Percentiles rank a stretch among this genome's conserved stretches.
Evolutionary conservation across 371 early-diverging fungal genomes (phyloP).

Genomic region (Dichotomocladium elegans): DNA sequence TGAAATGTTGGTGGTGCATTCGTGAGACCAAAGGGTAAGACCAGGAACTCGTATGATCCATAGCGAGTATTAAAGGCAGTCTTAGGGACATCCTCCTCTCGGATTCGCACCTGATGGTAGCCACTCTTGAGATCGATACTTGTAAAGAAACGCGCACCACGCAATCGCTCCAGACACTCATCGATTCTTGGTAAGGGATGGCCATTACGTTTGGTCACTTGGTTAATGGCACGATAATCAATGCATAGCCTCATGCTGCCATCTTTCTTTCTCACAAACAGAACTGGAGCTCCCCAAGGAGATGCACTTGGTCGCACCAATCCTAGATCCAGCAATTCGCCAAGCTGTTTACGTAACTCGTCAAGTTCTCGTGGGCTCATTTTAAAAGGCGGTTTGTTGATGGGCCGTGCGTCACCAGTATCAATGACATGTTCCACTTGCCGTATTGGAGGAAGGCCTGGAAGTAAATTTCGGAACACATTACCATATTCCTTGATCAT

Average conservation of each 20-base stretch:
- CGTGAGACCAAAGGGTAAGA: slow-evolving; percentile 50
- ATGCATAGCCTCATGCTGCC: slow-evolving; percentile 33
- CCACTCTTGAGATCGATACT: slow-evolving; percentile 35
- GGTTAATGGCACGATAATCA: slow-evolving; percentile 49
- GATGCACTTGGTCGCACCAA: slow-evolving; percentile 18
- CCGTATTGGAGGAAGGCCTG: slow-evolving; percentile 9
- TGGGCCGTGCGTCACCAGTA: slow-evolving; percentile 4
- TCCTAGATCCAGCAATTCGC: slow-evolving; percentile 10
- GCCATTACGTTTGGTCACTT: slow-evolving; percentile 30
- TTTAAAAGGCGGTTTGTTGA: slow-evolving; percentile 7
- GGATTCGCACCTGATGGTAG: slow-evolving; percentile 11
- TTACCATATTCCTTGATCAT: neutral
- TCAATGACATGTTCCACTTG: slow-evolving; percentile 6
- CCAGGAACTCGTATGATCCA: slow-evolving; percentile 43
- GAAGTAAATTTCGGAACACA: slow-evolving; percentile 1
- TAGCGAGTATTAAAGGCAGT: slow-evolving; percentile 37
- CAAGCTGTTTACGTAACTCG: slow-evolving; percentile 8
- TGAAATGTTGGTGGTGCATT: no score
- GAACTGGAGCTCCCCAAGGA: slow-evolving; percentile 32
- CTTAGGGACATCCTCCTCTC: slow-evolving; percentile 14
- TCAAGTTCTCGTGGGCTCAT: no score
- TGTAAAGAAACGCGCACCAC: slow-evolving; percentile 21
- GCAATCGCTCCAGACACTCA: slow-evolving; percentile 24
- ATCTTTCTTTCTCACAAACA: slow-evolving; percentile 5
- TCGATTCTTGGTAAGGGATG: no score